These are phyloP conservation scores for Cyclocybe aegerita DNA, from an alignment of 768 basidiomycete genomes.

Conservation along the genomic window DNA sequence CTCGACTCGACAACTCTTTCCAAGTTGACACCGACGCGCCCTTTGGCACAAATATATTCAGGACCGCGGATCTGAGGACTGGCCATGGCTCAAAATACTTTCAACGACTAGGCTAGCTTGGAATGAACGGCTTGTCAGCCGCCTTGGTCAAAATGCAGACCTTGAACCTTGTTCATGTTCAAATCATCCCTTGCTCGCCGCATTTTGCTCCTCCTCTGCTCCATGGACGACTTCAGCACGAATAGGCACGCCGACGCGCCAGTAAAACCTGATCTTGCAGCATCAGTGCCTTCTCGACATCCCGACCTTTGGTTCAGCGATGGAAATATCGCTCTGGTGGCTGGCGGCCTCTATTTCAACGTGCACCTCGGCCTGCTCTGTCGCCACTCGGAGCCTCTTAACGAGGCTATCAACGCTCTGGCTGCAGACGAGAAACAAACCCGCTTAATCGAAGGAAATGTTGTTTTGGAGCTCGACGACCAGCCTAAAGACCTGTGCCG, in stretches of 20 bases:
- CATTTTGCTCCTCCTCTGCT: not conserved
- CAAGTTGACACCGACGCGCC: no score
- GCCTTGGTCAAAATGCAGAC: not conserved
- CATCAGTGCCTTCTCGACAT: conserved; percentile 36
- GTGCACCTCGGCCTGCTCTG: conserved; percentile 67
- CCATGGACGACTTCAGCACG: conserved; percentile 45
- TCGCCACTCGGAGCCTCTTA: conserved; percentile 59
- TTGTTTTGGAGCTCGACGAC: conserved; percentile 56
- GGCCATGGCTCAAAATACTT: no score
- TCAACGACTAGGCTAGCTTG: no score
- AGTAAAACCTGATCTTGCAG: conserved; percentile 9
- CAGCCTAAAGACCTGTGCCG: conserved; percentile 52
- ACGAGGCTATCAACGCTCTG: conserved; percentile 34
- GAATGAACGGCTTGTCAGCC: conserved; percentile 4
- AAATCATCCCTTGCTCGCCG: not conserved
- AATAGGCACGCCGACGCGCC: conserved; percentile 35
- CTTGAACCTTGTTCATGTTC: no score
- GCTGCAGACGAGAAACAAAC: conserved; percentile 19
- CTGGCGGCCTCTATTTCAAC: conserved; percentile 59
- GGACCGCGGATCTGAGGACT: no score
- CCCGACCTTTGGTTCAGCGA: conserved; percentile 63
- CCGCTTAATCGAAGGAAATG: conserved; percentile 51
- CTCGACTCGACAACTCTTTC: no score
- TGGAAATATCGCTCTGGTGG: conserved; percentile 62
- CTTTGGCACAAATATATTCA: no score